A percentile compares a stretch with the other conserved stretches of the same genome.
phyloP scores from a whole-genome alignment of 768 basidiomycete genomes.

The Trametes cinnabarina region DNA sequence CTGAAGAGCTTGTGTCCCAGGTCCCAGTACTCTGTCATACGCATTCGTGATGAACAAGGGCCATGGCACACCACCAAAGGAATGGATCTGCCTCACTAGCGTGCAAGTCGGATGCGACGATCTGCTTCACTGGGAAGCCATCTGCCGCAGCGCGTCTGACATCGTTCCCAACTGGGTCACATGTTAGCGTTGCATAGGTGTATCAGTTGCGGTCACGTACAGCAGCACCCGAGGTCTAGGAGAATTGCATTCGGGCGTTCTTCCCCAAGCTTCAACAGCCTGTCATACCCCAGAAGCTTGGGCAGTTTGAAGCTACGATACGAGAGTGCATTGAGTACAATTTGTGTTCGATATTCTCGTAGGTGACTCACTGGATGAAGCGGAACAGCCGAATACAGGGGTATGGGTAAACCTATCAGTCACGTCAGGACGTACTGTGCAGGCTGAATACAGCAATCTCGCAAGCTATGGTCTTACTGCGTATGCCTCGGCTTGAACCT shows the following conservation, averaged over 20 bases:
- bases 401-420: constrained; percentile 28
- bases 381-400: constrained; percentile 25
- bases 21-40: constrained; percentile 51
- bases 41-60: too few species aligned
- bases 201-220: constrained; percentile 25
- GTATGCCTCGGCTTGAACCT: constrained; percentile 26
- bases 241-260: constrained; percentile 35
- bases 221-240: constrained; percentile 45
- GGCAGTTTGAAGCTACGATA: constrained; percentile 18
- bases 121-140: constrained; percentile 39
- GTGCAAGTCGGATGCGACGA: constrained; percentile 35
- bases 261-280: constrained; percentile 34
- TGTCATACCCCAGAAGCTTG: constrained; percentile 18
- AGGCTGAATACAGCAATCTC: too few species aligned
- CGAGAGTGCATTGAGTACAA: not conserved
- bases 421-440: too few species aligned
- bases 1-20: constrained; percentile 58
- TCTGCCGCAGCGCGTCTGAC: constrained; percentile 38
- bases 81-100: constrained; percentile 24
- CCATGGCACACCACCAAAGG: too few species aligned
- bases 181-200: too few species aligned
- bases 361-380: constrained; percentile 20
- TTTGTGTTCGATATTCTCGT: too few species aligned
- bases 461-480: too few species aligned
- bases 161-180: constrained; percentile 41